Conservation (phyloP, 805 yeast genomes). For the Candida berthetii region DNA sequence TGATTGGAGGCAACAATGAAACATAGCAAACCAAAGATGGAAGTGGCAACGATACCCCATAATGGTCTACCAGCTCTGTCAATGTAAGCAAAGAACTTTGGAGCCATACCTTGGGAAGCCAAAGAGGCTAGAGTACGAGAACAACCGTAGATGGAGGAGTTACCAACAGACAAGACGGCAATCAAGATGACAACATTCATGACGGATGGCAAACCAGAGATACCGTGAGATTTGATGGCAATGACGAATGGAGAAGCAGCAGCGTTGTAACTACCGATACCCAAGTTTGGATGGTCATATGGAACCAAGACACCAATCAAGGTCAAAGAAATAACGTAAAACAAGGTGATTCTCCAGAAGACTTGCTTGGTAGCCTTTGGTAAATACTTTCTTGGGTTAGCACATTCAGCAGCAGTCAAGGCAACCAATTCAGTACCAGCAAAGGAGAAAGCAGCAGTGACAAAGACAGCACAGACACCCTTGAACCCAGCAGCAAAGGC, state of each 20-base stretch:
- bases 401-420: conserved; percentile 42
- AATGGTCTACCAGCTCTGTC: conserved; percentile 50
- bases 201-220: conserved; percentile 51
- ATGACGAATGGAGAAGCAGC: conserved; percentile 63
- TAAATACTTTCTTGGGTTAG: conserved; percentile 37
- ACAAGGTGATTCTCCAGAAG: conserved; percentile 53
- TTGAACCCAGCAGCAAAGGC: conserved; percentile 53
- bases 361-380: conserved; percentile 47
- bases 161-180: conserved; percentile 45
- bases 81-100: conserved; percentile 38
- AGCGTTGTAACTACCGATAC: conserved; percentile 49
- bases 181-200: conserved; percentile 56
- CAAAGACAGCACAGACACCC: conserved; percentile 43
- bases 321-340: conserved; percentile 52
- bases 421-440: conserved; percentile 42
- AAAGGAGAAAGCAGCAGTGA: conserved; percentile 45
- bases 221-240: conserved; percentile 58
- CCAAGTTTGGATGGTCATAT: conserved; percentile 40
- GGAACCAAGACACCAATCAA: conserved; percentile 58
- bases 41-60: conserved; percentile 35
- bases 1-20: conserved; percentile 56
- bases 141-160: conserved; percentile 48
- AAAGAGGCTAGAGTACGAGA: conserved; percentile 49
- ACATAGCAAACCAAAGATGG: conserved; percentile 47
- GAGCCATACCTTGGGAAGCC: conserved; percentile 46